A percentile compares a stretch with the other conserved stretches of the same genome.
Evolutionary conservation across 371 early-diverging fungal genomes (phyloP).

Genomic region (Capniomyces stellatus): DNA sequence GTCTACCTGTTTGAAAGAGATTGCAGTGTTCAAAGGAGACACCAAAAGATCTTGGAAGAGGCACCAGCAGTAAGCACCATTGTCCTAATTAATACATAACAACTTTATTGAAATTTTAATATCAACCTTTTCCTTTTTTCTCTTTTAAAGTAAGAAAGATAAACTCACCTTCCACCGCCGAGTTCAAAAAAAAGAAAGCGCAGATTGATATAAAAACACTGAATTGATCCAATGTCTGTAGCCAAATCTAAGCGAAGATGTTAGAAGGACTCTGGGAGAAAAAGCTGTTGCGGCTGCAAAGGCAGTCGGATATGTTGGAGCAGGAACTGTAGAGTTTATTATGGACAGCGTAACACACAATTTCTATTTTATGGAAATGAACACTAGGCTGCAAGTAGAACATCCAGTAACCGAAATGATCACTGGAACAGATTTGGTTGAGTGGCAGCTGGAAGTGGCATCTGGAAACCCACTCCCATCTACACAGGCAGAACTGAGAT

Average conservation of each 20-base stretch:
- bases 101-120: too few relatives aligned
- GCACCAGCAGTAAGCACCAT: constrained; percentile 29
- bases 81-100: too few relatives aligned
- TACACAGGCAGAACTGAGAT: constrained; percentile 34
- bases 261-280: constrained; percentile 60
- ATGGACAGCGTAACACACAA: constrained; percentile 35
- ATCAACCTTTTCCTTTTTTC: too few relatives aligned
- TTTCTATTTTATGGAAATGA: constrained; percentile 70
- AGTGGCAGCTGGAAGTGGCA: constrained; percentile 55
- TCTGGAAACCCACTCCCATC: constrained; percentile 39
- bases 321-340: constrained; percentile 75
- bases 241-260: constrained; percentile 29
- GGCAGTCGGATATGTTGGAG: constrained; percentile 64
- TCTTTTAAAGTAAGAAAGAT: too few relatives aligned
- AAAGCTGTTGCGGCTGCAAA: constrained; percentile 62
- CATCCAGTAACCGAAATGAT: constrained; percentile 92
- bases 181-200: too few relatives aligned
- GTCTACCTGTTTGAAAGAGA: constrained; percentile 79
- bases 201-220: too few relatives aligned
- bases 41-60: constrained; percentile 79
- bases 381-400: constrained; percentile 79
- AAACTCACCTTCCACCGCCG: too few relatives aligned
- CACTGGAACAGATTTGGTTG: constrained; percentile 89
- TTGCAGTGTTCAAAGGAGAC: constrained; percentile 78
- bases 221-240: too few relatives aligned